These are phyloP conservation scores for Botrytis deweyae DNA, from an alignment of 2,329 filamentous ascomycete genomes.

Conservation along the genomic window DNA sequence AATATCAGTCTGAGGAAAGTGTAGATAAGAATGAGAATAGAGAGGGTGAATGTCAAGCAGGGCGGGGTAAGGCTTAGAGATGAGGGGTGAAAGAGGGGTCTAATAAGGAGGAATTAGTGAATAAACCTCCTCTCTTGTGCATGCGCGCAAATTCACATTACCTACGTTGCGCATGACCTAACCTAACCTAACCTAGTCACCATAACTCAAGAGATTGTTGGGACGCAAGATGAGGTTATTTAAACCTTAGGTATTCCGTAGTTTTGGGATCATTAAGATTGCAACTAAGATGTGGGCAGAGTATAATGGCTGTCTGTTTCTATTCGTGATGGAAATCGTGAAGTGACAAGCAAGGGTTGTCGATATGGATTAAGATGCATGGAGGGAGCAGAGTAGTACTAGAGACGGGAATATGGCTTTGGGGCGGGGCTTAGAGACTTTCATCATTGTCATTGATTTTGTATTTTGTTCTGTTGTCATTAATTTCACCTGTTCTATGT, in stretches of 20 bases:
- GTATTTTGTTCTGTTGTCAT: background rate
- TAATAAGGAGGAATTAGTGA: rapidly evolving
- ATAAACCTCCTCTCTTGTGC: background rate
- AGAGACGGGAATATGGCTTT: background rate
- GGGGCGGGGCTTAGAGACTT: background rate
- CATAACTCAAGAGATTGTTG: rapidly evolving
- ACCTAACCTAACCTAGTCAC: background rate
- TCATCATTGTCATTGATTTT: background rate
- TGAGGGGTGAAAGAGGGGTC: background rate
- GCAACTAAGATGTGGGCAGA: background rate
- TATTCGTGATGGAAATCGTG: background rate
- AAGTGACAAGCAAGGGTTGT: background rate
- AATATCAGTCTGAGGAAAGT: too few relatives aligned
- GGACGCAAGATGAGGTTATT: background rate
- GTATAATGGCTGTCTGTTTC: background rate
- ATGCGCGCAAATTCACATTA: background rate
- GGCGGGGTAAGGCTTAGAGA: background rate
- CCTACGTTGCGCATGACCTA: background rate
- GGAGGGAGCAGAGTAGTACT: background rate
- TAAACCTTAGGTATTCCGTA: background rate
- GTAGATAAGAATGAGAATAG: background rate
- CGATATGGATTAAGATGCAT: background rate
- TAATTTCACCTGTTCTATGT: background rate
- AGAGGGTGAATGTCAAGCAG: background rate
- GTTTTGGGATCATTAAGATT: background rate